Percentiles rank a stretch among this genome's conserved stretches.
phyloP scores from a whole-genome alignment of 257 asterid species.

The Ophiorrhiza pumila region DNA sequence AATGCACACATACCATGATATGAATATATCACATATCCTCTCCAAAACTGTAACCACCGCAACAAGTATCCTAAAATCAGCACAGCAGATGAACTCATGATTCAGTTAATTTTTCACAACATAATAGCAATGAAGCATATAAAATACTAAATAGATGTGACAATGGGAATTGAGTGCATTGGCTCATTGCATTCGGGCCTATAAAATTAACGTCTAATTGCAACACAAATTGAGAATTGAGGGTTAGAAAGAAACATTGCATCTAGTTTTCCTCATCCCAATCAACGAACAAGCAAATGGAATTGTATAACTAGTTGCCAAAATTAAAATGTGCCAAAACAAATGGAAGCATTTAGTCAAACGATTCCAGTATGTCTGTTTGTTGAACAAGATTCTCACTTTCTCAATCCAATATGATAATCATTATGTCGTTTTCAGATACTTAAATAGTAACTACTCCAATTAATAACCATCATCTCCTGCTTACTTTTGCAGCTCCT shows the following conservation, averaged over 20 bases:
- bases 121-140: background rate
- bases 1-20: constrained; percentile 60
- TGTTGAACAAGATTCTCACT: constrained; percentile 5
- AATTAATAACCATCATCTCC: background rate
- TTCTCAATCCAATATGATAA: background rate
- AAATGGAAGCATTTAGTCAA: constrained; percentile 2
- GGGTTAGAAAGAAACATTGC: background rate
- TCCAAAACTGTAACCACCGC: constrained; percentile 69
- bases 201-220: no score
- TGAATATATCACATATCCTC: constrained; percentile 54
- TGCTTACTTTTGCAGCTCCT: background rate
- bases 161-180: background rate
- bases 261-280: background rate
- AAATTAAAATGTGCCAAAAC: background rate
- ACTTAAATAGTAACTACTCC: background rate
- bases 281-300: background rate
- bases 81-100: no score
- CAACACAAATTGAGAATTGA: no score
- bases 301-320: background rate
- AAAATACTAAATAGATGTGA: background rate
- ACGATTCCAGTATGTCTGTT: background rate
- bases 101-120: background rate
- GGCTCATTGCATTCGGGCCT: background rate
- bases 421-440: constrained; percentile 5
- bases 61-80: constrained; percentile 64